Evolutionary conservation across 257 asterid genomes (phyloP).

Genomic region (Anisodus acutangulus): DNA sequence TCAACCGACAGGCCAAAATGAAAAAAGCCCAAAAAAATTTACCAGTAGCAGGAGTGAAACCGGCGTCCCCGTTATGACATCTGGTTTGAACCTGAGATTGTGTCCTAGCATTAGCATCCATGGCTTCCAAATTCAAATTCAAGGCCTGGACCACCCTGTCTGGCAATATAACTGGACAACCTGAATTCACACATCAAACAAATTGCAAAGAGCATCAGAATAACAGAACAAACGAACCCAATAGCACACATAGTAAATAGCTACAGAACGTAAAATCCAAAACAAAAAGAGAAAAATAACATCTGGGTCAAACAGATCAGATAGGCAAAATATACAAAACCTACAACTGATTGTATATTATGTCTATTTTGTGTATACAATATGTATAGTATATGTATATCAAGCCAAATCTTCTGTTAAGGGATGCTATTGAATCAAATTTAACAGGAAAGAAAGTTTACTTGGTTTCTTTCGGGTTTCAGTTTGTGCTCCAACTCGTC

Average conservation of each 20-base stretch:
- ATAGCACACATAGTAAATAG: neutral
- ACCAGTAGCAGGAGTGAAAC: conserved; percentile 28
- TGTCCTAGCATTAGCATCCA: conserved; percentile 27
- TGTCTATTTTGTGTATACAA: no score
- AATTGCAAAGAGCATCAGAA: neutral
- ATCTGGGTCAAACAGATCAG: neutral
- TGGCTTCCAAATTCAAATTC: conserved; percentile 56
- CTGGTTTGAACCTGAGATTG: conserved; percentile 30
- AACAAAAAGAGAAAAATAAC: no score
- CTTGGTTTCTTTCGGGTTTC: conserved; percentile 62
- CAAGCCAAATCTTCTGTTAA: neutral
- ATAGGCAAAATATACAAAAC: no score
- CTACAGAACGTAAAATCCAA: neutral
- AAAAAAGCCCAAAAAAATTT: neutral
- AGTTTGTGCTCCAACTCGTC: conserved; percentile 46
- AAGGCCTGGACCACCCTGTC: conserved; percentile 72
- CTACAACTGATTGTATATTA: neutral
- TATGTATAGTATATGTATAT: no score
- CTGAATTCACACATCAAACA: conserved; percentile 39
- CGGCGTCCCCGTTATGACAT: neutral
- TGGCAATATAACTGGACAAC: conserved; percentile 63
- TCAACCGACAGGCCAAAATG: no score
- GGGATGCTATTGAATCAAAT: neutral
- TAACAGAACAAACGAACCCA: neutral
- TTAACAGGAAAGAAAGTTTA: neutral